These are phyloP conservation scores for Xylaria sp. DNA, from an alignment of 2,329 filamentous ascomycete species.

Conservation along the genomic window DNA sequence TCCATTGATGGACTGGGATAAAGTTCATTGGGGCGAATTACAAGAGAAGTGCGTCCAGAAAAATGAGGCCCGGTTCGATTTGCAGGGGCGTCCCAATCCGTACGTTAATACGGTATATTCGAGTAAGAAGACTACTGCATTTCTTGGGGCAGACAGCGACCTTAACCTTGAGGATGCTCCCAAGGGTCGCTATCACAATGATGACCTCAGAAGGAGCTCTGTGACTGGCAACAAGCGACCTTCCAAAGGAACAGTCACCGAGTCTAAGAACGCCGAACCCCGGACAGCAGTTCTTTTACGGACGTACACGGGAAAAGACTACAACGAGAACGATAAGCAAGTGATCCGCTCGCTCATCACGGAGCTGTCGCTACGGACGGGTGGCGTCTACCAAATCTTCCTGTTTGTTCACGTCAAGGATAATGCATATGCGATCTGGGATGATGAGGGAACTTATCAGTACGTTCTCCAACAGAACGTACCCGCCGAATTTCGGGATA, in stretches of 20 bases:
- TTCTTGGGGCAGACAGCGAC: constrained; percentile 36
- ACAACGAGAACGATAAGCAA: constrained; percentile 82
- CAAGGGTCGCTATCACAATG: constrained; percentile 33
- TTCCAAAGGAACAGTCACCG: constrained; percentile 21
- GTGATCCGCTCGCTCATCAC: constrained; percentile 82
- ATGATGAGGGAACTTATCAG: constrained; percentile 68
- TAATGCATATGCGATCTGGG: constrained; percentile 66
- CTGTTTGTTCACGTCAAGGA: constrained; percentile 83
- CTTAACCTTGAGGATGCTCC: constrained; percentile 29
- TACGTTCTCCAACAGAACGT: constrained; percentile 70
- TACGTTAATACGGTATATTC: constrained; percentile 56
- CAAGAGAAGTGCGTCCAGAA: constrained; percentile 72
- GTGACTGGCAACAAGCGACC: constrained; percentile 6
- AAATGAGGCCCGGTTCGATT: constrained; percentile 73
- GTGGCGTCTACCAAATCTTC: constrained; percentile 84
- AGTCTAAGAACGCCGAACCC: constrained; percentile 51
- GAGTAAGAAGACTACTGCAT: constrained; percentile 39
- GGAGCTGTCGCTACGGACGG: constrained; percentile 79
- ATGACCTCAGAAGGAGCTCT: constrained; percentile 33
- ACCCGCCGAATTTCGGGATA: constrained; percentile 75
- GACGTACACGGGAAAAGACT: constrained; percentile 79
- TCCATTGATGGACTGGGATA: constrained; percentile 66
- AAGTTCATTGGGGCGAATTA: constrained; percentile 76
- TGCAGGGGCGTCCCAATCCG: constrained; percentile 56
- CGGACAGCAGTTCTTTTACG: constrained; percentile 81